Conservation (phyloP, 129 eudicot genomes). For the Escallonia herrerae region DNA sequence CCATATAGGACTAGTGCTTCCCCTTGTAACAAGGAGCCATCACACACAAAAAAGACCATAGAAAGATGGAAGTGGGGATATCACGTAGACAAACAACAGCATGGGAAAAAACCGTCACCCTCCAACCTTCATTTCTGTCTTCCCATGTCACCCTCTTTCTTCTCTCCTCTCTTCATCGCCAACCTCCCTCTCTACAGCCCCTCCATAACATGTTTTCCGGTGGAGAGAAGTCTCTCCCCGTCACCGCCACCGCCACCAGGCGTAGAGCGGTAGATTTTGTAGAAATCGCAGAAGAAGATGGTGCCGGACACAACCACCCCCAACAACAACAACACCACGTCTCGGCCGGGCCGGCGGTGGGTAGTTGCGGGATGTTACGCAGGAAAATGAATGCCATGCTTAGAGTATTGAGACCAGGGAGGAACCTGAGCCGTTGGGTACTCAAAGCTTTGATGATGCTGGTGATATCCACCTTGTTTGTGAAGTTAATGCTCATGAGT, state of each 20-base stretch:
- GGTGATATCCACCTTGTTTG: conserved; percentile 5
- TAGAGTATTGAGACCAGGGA: conserved; percentile 15
- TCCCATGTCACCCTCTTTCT: background rate
- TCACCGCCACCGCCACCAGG: background rate
- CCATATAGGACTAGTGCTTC: background rate
- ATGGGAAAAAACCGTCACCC: background rate
- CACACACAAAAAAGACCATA: conserved; percentile 17
- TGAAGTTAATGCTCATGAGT: conserved; percentile 19
- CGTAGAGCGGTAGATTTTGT: conserved; percentile 2
- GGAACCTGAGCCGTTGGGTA: conserved; percentile 17
- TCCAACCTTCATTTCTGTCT: background rate
- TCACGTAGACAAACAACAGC: background rate
- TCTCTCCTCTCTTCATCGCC: background rate
- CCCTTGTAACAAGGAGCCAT: conserved; percentile 18
- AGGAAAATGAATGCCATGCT: conserved; percentile 16
- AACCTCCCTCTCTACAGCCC: background rate
- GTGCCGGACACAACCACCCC: conserved; percentile 11
- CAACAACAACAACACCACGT: background rate
- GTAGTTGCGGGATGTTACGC: background rate
- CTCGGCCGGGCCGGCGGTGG: conserved; percentile 1
- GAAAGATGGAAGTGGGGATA: conserved; percentile 3
- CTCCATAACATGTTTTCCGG: conserved; percentile 5
- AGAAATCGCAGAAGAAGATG: conserved; percentile 12
- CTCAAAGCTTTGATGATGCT: conserved; percentile 10
- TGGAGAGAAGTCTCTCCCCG: background rate